Conservation (phyloP, 2,329 filamentous ascomycete genomes). For the Fusarium penzigii region DNA sequence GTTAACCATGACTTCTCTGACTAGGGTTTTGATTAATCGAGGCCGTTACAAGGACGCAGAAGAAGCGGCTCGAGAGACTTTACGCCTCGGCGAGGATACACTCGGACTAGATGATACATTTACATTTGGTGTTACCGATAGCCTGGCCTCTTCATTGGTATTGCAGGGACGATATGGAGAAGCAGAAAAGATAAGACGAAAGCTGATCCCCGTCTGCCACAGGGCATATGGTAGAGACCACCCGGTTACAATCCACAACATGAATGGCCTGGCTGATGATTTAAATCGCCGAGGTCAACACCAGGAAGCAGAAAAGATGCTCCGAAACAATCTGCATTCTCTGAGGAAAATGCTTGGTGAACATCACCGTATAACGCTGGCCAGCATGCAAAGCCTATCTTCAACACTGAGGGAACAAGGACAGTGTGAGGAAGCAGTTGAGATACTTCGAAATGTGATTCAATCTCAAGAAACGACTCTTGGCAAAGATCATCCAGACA, state of each 20-base stretch:
- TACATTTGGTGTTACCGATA: neutral
- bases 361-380: no score
- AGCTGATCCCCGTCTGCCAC: neutral
- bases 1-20: no score
- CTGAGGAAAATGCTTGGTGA: constrained; percentile 1
- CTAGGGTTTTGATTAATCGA: no score
- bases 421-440: neutral
- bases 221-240: constrained; percentile 5
- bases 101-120: no score
- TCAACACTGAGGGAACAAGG: neutral
- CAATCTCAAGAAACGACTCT: constrained; percentile 1
- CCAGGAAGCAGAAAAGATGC: constrained; percentile 15
- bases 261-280: constrained; percentile 1
- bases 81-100: no score
- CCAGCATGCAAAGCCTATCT: constrained; percentile 1
- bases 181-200: neutral
- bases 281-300: neutral
- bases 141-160: neutral
- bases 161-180: neutral
- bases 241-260: neutral
- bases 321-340: constrained; percentile 4
- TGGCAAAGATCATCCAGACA: constrained; percentile 10
- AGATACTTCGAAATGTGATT: neutral
- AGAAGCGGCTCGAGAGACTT: no score
- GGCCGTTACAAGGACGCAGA: no score